These are phyloP conservation scores for Metroxylon sagu DNA, from an alignment of 176 grass and related monocot species.

Conservation along the genomic window DNA sequence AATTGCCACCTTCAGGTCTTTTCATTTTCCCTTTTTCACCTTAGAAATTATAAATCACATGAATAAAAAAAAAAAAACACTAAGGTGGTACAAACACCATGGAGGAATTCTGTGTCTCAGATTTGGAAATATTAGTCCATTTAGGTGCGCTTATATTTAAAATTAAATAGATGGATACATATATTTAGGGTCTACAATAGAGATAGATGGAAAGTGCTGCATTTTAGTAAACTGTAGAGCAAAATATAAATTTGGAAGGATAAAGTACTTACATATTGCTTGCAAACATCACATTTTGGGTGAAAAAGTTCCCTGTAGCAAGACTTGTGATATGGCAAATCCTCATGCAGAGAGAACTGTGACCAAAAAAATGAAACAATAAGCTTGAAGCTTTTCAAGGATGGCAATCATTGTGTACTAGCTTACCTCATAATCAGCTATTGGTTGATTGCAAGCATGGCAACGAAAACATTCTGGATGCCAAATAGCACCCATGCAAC, in stretches of 20 bases:
- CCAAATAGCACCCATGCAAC: constrained; percentile 70
- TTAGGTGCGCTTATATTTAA: too few relatives aligned
- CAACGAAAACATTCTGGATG: constrained; percentile 78
- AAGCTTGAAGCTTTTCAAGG: constrained; percentile 8
- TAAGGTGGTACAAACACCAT: too few relatives aligned
- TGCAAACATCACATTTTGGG: constrained; percentile 90
- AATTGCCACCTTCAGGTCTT: too few relatives aligned
- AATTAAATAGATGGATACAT: too few relatives aligned
- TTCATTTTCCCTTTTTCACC: too few relatives aligned
- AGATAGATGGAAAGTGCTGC: too few relatives aligned
- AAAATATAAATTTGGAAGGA: constrained; percentile 7
- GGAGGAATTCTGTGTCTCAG: too few relatives aligned
- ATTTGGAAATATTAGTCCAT: too few relatives aligned
- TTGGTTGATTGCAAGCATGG: constrained; percentile 49
- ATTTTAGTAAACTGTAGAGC: not conserved
- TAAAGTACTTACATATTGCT: constrained; percentile 52
- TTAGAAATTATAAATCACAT: too few relatives aligned
- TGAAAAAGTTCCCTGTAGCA: constrained; percentile 76
- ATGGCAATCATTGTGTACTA: constrained; percentile 10
- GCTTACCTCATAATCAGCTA: constrained; percentile 76
- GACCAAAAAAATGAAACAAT: constrained; percentile 16
- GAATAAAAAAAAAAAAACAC: too few relatives aligned
- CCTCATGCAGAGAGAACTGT: constrained; percentile 68
- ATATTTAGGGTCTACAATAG: too few relatives aligned
- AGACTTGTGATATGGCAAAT: constrained; percentile 73